Evolutionary conservation across 805 yeast species (phyloP).

Genomic region (Monosporozyma unispora): DNA sequence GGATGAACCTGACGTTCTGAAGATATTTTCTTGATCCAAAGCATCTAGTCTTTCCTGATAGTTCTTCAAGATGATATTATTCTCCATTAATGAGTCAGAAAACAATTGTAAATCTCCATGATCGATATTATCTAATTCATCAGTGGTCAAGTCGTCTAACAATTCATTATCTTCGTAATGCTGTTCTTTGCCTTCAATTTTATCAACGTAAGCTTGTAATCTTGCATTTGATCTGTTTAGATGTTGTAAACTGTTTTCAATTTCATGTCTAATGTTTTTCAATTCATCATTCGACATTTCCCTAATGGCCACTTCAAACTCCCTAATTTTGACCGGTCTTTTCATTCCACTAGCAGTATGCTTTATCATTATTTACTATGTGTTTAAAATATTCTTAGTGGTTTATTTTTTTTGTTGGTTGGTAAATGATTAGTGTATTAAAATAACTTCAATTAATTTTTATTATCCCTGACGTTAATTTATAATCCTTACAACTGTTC

Average conservation of each 20-base stretch:
- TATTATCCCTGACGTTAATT: no score
- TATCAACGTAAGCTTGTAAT: slow-evolving; percentile 36
- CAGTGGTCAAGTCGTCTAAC: slow-evolving; percentile 18
- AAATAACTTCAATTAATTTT: no score
- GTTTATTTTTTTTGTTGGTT: not conserved
- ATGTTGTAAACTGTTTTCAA: slow-evolving; percentile 38
- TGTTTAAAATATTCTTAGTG: not conserved
- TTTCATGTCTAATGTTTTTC: slow-evolving; percentile 24
- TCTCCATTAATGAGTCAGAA: slow-evolving; percentile 48
- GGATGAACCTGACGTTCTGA: slow-evolving; percentile 22
- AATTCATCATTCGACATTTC: slow-evolving; percentile 44
- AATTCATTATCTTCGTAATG: slow-evolving; percentile 26
- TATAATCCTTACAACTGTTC: no score
- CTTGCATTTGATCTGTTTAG: slow-evolving; percentile 44
- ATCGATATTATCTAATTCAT: slow-evolving; percentile 24
- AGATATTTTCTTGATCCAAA: slow-evolving; percentile 39
- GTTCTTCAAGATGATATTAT: slow-evolving; percentile 43
- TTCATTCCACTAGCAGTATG: slow-evolving; percentile 24
- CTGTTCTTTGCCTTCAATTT: slow-evolving; percentile 16
- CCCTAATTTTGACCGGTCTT: slow-evolving; percentile 36
- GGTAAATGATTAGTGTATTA: no score
- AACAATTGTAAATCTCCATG: slow-evolving; percentile 43
- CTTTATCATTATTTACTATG: slow-evolving; percentile 10
- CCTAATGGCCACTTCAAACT: slow-evolving; percentile 44
- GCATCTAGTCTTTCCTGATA: slow-evolving; percentile 40